Base-by-base conservation (phyloP, 768 basidiomycete species). In the Leccinum rimulosum region DNA sequence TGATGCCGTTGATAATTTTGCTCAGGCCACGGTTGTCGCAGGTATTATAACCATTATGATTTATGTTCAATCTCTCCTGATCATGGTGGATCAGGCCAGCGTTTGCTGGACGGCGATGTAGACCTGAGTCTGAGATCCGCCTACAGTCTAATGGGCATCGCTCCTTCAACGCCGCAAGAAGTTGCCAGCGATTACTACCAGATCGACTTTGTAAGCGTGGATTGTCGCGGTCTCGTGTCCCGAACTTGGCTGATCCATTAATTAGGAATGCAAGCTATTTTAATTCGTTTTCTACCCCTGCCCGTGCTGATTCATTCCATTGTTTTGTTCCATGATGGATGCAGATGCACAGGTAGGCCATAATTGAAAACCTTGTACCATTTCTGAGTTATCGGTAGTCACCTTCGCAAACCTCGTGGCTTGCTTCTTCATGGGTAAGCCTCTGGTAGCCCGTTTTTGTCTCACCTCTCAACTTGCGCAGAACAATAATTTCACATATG, bases 401-500 rank as follows among this genome's bases (percentile, higher is more conserved):
- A 3, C 87, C 87, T 1, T 84, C 85, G 33, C 79, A 86, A 66
- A 83, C 81, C 0, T 87, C 86, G 1, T 82, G 81, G 76, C 73
- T 88, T 19, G 84, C 84, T n/a, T 80, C 84, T 6, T 78, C 85
- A 22, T 84, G 84, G 85, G 87, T 85, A 70, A 52, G 74, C 48
- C 4, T 43, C 27, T 22, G 3, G 22, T 22, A n/a, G 4, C 40
- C 9, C 7, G 15, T 48, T 40, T n/a, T 14, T 15, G 10, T 1
- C 60, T 53, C n/a, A 2, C 1, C 38, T 5, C 55, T 63, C 51
- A 68, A 7, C 8, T 50, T 49, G 0, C 4, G 31, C 47, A 86
- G 85, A 82, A 80, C 52, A 84, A 86, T 64, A 88, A 88, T 66
- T 84, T 81, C 63, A 88, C 88, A 15, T 73, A 33, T 80, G 73